phyloP scores from a whole-genome alignment of 768 basidiomycete species.

The Phylloporus sp. region DNA sequence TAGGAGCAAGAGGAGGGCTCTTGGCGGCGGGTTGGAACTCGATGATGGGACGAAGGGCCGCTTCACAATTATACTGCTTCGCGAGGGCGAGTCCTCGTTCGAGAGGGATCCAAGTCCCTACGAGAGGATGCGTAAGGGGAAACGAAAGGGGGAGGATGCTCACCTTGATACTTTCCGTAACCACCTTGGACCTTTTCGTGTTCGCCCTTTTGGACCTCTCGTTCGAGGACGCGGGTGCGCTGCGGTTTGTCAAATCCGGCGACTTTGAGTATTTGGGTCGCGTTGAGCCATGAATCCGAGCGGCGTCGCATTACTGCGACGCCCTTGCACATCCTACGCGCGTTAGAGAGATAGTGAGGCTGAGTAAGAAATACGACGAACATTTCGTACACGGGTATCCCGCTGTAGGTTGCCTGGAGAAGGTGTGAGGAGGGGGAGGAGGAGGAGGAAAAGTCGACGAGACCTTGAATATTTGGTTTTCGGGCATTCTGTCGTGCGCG shows the following conservation, averaged over 20 bases:
- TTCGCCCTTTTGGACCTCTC: constrained; percentile 97
- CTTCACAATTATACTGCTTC: constrained; percentile 90
- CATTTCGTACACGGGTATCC: constrained; percentile 92
- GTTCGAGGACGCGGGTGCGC: constrained; percentile 91
- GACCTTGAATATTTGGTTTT: constrained; percentile 87
- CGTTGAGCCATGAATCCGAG: constrained; percentile 96
- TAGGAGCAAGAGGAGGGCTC: constrained; percentile 93
- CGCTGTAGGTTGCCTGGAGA: constrained; percentile 82
- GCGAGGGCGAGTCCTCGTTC: constrained; percentile 83
- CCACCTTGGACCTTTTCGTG: constrained; percentile 99
- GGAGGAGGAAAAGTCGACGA: background rate
- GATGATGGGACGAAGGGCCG: constrained; percentile 83
- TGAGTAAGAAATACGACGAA: constrained; percentile 42
- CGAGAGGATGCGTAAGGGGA: background rate
- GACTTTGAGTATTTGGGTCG: constrained; percentile 98
- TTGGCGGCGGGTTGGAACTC: constrained; percentile 87
- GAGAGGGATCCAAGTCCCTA: constrained; percentile 98
- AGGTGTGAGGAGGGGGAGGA: background rate
- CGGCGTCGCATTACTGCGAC: constrained; percentile 98
- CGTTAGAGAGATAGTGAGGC: constrained; percentile 31
- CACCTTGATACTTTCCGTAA: constrained; percentile 99
- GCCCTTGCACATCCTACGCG: constrained; percentile 84
- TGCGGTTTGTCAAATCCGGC: constrained; percentile 99
- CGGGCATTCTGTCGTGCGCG: constrained; percentile 54
- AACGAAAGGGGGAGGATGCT: constrained; percentile 21